Evolutionary conservation across 768 basidiomycete species (phyloP).

Genomic region (Leccinellum luteum): DNA sequence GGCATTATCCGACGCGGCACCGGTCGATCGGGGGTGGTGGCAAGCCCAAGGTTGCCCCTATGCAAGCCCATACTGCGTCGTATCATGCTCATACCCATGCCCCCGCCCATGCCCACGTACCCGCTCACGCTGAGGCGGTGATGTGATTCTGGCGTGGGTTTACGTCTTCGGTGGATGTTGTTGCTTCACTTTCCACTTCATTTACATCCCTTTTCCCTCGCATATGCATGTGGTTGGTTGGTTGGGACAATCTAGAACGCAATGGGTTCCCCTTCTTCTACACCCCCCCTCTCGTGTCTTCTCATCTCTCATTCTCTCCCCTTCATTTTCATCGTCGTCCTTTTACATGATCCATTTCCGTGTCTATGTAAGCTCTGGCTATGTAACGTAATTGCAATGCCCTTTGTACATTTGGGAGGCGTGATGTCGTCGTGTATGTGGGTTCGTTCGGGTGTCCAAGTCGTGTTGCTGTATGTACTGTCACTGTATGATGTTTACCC

Average conservation of each 20-base stretch:
- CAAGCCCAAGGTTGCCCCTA: slow-evolving; percentile 12
- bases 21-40: slow-evolving; percentile 6
- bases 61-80: neutral
- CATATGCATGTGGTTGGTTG: neutral
- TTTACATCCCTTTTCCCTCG: no score
- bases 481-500: slow-evolving; percentile 12
- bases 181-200: neutral
- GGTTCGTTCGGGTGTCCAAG: neutral
- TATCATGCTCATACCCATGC: neutral
- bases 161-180: neutral
- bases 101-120: neutral
- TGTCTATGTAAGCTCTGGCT: slow-evolving; percentile 15
- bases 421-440: neutral
- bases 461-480: slow-evolving; percentile 10
- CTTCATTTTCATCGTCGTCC: neutral
- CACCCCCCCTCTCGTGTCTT: no score
- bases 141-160: slow-evolving; percentile 2
- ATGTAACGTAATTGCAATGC: slow-evolving; percentile 25
- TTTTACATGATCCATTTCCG: neutral
- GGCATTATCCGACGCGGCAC: slow-evolving; percentile 20
- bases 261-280: neutral
- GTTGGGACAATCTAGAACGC: slow-evolving; percentile 20
- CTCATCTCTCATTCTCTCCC: no score
- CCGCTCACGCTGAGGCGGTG: slow-evolving; percentile 13
- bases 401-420: slow-evolving; percentile 11